Evolutionary conservation across 2,329 filamentous ascomycete genomes (phyloP).

Genomic region (Pyrenophora seminiperda): DNA sequence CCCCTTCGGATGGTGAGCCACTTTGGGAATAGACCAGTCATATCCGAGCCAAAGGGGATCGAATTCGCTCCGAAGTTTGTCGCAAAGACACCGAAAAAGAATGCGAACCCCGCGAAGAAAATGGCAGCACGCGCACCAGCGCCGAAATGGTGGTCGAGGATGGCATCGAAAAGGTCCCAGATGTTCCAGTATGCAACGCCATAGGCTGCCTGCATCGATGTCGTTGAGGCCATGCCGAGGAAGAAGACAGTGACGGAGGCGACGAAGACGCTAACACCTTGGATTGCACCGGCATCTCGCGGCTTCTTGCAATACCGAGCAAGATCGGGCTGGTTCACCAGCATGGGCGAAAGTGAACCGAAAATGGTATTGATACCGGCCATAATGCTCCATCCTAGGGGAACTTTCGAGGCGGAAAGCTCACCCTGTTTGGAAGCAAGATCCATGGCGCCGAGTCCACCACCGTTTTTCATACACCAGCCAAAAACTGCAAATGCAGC

Average conservation of each 20-base stretch:
- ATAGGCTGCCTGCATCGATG: slow-evolving; percentile 42
- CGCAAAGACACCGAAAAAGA: slow-evolving; percentile 50
- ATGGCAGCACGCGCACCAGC: slow-evolving; percentile 48
- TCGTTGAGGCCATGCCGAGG: slow-evolving; percentile 49
- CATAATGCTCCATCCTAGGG: slow-evolving; percentile 48
- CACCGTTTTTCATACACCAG: slow-evolving; percentile 45
- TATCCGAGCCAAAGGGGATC: slow-evolving; percentile 51
- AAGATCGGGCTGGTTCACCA: slow-evolving; percentile 52
- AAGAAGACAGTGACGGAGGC: slow-evolving; percentile 50
- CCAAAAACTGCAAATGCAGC: slow-evolving; percentile 45
- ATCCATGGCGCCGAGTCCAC: slow-evolving; percentile 30
- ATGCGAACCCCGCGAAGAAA: slow-evolving; percentile 48
- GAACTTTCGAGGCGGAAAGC: slow-evolving; percentile 10
- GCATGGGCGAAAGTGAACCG: slow-evolving; percentile 49
- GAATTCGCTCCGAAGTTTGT: slow-evolving; percentile 53
- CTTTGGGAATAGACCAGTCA: slow-evolving; percentile 50
- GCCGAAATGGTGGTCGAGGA: slow-evolving; percentile 49
- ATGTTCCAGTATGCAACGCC: slow-evolving; percentile 53
- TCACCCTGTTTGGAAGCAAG: slow-evolving; percentile 14
- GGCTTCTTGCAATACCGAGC: slow-evolving; percentile 48
- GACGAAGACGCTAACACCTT: slow-evolving; percentile 47
- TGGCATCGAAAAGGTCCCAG: slow-evolving; percentile 53
- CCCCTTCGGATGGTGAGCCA: slow-evolving; percentile 54
- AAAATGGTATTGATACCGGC: slow-evolving; percentile 52
- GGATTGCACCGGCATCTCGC: slow-evolving; percentile 35